Conservation (phyloP, 352 stramenopile species). For the Globisporangium camurandrum region DNA sequence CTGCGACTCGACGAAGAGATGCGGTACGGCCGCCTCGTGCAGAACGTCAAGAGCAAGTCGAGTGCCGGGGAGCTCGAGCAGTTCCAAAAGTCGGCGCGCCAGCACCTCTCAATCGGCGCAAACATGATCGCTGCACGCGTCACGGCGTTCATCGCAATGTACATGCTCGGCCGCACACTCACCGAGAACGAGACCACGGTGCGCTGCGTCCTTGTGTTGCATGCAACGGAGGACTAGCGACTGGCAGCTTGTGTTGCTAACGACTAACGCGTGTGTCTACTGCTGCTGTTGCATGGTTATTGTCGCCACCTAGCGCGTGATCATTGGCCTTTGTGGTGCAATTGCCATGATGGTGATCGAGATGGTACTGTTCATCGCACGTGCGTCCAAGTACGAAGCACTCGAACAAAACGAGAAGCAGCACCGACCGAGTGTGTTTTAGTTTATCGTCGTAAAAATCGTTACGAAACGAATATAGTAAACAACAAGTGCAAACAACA, state of each 20-base stretch:
- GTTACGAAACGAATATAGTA: too few species aligned
- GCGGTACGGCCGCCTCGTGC: constrained; percentile 65
- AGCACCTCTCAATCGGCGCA: constrained; percentile 74
- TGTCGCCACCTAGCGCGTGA: constrained; percentile 31
- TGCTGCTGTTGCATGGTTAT: too few species aligned
- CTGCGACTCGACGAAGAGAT: constrained; percentile 76
- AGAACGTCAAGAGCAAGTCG: constrained; percentile 56
- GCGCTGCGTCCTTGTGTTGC: too few species aligned
- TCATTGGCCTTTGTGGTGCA: constrained; percentile 55
- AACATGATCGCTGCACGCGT: constrained; percentile 84
- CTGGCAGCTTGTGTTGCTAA: too few species aligned
- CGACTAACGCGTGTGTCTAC: too few species aligned
- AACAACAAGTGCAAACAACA: background rate
- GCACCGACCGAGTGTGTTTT: constrained; percentile 24
- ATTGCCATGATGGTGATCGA: constrained; percentile 86
- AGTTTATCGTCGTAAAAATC: too few species aligned
- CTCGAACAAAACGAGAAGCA: constrained; percentile 44
- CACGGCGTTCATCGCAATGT: constrained; percentile 72
- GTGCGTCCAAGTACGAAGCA: constrained; percentile 56
- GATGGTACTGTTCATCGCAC: constrained; percentile 82
- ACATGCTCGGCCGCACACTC: constrained; percentile 59
- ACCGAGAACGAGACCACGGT: constrained; percentile 77
- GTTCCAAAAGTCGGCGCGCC: constrained; percentile 55
- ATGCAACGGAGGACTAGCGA: too few species aligned
- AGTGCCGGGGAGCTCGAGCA: constrained; percentile 34